Conservation (phyloP, 345 rosid genomes). For the Rhodamnia rubescens region DNA sequence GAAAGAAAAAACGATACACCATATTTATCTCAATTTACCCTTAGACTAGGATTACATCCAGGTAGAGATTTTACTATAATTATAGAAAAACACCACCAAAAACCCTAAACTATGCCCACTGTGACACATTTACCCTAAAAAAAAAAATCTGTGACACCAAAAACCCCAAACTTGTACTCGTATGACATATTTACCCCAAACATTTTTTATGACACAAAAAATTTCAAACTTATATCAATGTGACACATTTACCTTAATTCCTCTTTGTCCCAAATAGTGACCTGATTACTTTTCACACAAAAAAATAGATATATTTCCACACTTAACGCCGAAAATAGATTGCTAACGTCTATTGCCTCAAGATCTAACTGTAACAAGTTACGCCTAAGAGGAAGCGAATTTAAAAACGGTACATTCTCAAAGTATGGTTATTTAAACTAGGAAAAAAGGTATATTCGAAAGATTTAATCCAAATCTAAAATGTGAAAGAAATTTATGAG, state of each 20-base stretch:
- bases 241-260: not conserved
- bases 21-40: too few relatives aligned
- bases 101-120: too few relatives aligned
- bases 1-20: too few relatives aligned
- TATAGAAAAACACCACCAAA: too few relatives aligned
- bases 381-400: not conserved
- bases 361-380: not conserved
- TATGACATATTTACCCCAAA: too few relatives aligned
- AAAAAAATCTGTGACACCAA: too few relatives aligned
- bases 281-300: not conserved
- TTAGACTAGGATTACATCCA: too few relatives aligned
- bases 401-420: not conserved
- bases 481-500: not conserved
- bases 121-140: too few relatives aligned
- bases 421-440: not conserved
- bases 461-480: not conserved
- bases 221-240: too few relatives aligned
- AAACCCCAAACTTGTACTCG: too few relatives aligned
- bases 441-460: not conserved
- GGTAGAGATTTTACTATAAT: too few relatives aligned
- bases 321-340: not conserved
- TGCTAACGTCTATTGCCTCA: not conserved
- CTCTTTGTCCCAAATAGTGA: not conserved
- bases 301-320: not conserved
- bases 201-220: too few relatives aligned